A percentile compares a stretch with the other conserved stretches of the same genome.
Conservation (phyloP, 495 filamentous ascomycete species). For the Penicillium arizonense region DNA sequence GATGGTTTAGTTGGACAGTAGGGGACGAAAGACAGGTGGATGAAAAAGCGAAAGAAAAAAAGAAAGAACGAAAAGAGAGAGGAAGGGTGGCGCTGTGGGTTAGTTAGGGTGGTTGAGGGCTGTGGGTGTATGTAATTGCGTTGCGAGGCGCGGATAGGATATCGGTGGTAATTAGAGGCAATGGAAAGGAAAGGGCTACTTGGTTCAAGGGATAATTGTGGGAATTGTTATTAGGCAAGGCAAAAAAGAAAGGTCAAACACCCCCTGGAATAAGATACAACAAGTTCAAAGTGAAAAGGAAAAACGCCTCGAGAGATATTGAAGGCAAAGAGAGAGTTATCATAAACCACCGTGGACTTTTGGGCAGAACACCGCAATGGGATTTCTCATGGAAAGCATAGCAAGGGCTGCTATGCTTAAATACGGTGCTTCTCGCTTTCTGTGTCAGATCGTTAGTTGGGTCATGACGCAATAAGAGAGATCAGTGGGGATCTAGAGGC, state of each 20-base stretch:
- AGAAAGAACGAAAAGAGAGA: background rate
- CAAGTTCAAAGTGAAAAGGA: constrained; percentile 25
- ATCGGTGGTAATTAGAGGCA: constrained; percentile 4
- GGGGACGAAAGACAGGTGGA: background rate
- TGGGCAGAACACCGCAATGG: constrained; percentile 9
- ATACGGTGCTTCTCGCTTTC: constrained; percentile 84
- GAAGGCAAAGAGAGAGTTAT: constrained; percentile 21
- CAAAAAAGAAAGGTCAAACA: constrained; percentile 11
- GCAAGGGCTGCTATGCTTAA: constrained; percentile 26
- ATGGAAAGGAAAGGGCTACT: constrained; percentile 14
- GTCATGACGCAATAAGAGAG: background rate
- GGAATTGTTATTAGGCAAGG: constrained; percentile 26
- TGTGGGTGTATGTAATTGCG: background rate
- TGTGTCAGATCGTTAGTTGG: constrained; percentile 34
- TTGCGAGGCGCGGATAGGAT: background rate
- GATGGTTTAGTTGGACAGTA: constrained; percentile 19
- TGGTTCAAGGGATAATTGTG: constrained; percentile 13
- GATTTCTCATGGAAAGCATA: constrained; percentile 12
- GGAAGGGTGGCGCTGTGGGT: background rate
- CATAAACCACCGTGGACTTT: constrained; percentile 38
- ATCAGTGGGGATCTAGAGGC: constrained; percentile 12
- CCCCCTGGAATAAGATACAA: constrained; percentile 46
- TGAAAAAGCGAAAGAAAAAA: background rate
- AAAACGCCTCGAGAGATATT: constrained; percentile 18
- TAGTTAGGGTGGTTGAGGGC: background rate